These are phyloP conservation scores for Vicia sativa DNA, from an alignment of 306 rosid species.

Conservation along the genomic window DNA sequence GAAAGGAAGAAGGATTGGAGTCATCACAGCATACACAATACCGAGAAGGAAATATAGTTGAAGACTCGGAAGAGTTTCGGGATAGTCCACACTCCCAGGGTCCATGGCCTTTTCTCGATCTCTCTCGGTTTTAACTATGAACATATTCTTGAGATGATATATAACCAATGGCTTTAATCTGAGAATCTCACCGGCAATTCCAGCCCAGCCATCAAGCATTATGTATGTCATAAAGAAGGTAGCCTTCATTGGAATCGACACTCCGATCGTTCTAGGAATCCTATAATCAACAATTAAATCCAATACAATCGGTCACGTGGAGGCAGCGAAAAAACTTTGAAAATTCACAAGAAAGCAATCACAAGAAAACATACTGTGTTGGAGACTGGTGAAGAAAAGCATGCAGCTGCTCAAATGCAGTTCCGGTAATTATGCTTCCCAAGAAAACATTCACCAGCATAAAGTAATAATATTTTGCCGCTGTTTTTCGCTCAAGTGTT, in stretches of 20 bases:
- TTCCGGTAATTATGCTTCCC: slow-evolving; percentile 96
- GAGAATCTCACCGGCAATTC: slow-evolving; percentile 92
- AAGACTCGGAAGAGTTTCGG: slow-evolving; percentile 87
- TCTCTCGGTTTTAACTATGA: slow-evolving; percentile 93
- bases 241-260: slow-evolving; percentile 95
- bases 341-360: background rate
- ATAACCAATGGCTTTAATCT: slow-evolving; percentile 89
- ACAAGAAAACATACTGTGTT: slow-evolving; percentile 60
- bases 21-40: slow-evolving; percentile 88
- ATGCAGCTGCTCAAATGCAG: slow-evolving; percentile 90
- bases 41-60: slow-evolving; percentile 96
- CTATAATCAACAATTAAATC: slow-evolving; percentile 45
- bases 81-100: slow-evolving; percentile 88
- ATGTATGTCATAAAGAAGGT: slow-evolving; percentile 97
- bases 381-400: slow-evolving; percentile 94
- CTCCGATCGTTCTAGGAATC: slow-evolving; percentile 96
- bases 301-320: background rate
- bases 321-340: background rate
- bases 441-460: slow-evolving; percentile 96
- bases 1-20: slow-evolving; percentile 97
- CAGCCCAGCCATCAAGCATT: slow-evolving; percentile 99
- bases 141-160: slow-evolving; percentile 89
- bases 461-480: slow-evolving; percentile 89
- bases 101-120: slow-evolving; percentile 87
- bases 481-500: slow-evolving; percentile 69